Conservation (phyloP, 805 yeast species). For the Hanseniaspora lindneri region DNA sequence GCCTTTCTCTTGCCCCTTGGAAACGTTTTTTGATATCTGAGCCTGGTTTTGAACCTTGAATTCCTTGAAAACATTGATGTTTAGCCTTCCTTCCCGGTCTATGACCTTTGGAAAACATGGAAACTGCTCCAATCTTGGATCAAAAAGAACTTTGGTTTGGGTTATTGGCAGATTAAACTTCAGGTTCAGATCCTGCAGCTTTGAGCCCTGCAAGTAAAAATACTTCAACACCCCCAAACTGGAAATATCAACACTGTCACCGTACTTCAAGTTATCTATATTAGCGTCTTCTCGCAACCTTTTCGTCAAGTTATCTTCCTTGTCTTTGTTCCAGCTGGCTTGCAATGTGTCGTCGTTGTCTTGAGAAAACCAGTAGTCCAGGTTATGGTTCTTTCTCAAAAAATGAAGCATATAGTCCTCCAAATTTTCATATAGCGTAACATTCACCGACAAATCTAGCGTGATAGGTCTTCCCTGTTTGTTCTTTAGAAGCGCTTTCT, state of each 20-base stretch:
- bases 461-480: slow-evolving; percentile 17
- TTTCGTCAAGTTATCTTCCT: neutral
- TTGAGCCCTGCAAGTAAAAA: slow-evolving; percentile 5
- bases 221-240: slow-evolving; percentile 5
- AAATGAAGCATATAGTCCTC: slow-evolving; percentile 11
- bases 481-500: slow-evolving; percentile 8
- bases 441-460: slow-evolving; percentile 5
- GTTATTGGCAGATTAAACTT: slow-evolving; percentile 4
- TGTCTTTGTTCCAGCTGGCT: neutral
- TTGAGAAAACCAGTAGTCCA: slow-evolving; percentile 14
- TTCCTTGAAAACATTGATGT: slow-evolving; percentile 8
- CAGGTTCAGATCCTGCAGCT: neutral
- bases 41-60: slow-evolving; percentile 4
- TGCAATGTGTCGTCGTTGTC: neutral
- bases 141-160: neutral
- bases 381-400: slow-evolving; percentile 11
- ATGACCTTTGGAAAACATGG: slow-evolving; percentile 1
- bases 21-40: neutral
- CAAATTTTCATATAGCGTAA: slow-evolving; percentile 12
- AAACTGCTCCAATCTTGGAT: slow-evolving; percentile 1
- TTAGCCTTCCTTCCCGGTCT: neutral
- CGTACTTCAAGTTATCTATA: slow-evolving; percentile 2
- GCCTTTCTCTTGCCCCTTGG: neutral
- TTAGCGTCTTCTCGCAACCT: neutral
- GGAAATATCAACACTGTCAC: neutral